Conservation (phyloP, 2,329 filamentous ascomycete genomes). For the Tolypocladium nubicola region DNA sequence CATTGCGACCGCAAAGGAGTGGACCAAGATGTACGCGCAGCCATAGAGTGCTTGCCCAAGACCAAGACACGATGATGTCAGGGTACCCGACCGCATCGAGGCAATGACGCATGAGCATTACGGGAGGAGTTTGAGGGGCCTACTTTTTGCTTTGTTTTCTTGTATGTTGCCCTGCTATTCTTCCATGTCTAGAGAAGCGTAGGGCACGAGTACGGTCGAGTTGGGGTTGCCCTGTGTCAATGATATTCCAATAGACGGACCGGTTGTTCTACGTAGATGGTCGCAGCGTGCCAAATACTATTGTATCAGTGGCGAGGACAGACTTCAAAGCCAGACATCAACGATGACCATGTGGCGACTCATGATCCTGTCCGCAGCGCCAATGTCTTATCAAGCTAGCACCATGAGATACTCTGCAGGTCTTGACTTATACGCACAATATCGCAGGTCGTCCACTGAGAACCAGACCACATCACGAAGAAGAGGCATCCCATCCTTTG, state of each 20-base stretch:
- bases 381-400: neutral
- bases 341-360: neutral
- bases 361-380: neutral
- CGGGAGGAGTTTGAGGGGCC: constrained; percentile 11
- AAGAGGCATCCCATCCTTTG: constrained; percentile 10
- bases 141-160: constrained; percentile 4
- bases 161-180: constrained; percentile 5
- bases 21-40: constrained; percentile 76
- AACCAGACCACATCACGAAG: neutral
- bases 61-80: neutral
- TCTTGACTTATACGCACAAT: neutral
- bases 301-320: neutral
- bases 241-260: neutral
- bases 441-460: neutral
- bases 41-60: constrained; percentile 17
- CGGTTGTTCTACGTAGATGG: neutral
- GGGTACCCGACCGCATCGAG: neutral
- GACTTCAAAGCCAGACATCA: neutral
- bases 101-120: constrained; percentile 9
- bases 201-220: neutral
- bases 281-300: neutral
- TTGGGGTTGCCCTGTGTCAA: neutral
- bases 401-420: neutral
- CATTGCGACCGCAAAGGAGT: constrained; percentile 84
- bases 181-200: neutral